These are phyloP conservation scores for Pontederia crassipes DNA, from an alignment of 176 grass and related monocot species.

Conservation along the genomic window DNA sequence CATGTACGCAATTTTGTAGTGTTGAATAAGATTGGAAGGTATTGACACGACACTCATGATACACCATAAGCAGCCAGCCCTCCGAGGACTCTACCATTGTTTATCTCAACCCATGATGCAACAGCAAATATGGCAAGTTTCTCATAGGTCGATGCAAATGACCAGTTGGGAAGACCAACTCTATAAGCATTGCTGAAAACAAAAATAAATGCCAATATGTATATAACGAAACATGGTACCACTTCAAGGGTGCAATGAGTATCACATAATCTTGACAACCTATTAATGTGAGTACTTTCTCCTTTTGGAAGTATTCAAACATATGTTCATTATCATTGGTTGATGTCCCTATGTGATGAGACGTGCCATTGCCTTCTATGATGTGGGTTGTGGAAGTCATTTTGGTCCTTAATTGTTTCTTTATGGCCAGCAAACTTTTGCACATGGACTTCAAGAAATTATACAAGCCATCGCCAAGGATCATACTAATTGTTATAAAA, in stretches of 20 bases:
- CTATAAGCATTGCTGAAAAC: constrained; percentile 83
- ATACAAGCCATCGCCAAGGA: constrained; percentile 74
- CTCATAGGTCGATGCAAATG: constrained; percentile 57
- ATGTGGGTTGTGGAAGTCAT: neutral
- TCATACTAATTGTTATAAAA: constrained; percentile 60
- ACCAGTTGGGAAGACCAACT: constrained; percentile 62
- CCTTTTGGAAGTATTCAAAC: constrained; percentile 46
- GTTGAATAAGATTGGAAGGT: constrained; percentile 55
- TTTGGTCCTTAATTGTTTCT: constrained; percentile 17
- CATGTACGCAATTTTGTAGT: constrained; percentile 77
- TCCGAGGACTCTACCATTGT: constrained; percentile 36
- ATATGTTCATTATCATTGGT: constrained; percentile 44
- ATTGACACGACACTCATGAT: constrained; percentile 57
- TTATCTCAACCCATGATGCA: constrained; percentile 42
- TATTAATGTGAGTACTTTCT: constrained; percentile 51
- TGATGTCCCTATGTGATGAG: too few relatives aligned
- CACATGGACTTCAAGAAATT: constrained; percentile 67
- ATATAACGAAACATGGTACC: constrained; percentile 56
- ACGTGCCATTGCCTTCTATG: too few relatives aligned
- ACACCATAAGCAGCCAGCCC: constrained; percentile 61
- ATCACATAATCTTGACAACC: constrained; percentile 29
- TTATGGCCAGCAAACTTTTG: constrained; percentile 26
- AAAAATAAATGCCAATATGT: constrained; percentile 51
- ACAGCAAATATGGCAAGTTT: constrained; percentile 67
- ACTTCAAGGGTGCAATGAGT: constrained; percentile 43